These are phyloP conservation scores for Ustilago cynodontis DNA, from an alignment of 1,284 basidiomycete species.

Conservation along the genomic window DNA sequence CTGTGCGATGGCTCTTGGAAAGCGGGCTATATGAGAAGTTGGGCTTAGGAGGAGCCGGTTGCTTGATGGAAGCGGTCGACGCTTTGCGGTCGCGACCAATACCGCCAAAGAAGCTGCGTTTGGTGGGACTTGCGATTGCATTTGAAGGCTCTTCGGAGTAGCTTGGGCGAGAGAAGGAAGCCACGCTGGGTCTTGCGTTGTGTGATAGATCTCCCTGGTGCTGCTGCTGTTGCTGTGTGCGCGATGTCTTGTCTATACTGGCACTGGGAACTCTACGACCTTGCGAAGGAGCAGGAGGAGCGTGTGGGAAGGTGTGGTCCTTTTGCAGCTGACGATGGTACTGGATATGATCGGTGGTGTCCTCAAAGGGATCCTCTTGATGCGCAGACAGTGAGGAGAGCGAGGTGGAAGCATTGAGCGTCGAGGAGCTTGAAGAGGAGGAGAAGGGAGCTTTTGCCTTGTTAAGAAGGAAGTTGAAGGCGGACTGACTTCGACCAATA, in stretches of 20 bases:
- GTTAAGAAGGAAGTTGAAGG: constrained; percentile 64
- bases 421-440: constrained; percentile 44
- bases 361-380: constrained; percentile 46
- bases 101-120: constrained; percentile 59
- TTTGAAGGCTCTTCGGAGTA: constrained; percentile 36
- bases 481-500: constrained; percentile 61
- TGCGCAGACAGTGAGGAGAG: constrained; percentile 45
- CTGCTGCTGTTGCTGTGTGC: constrained; percentile 11
- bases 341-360: constrained; percentile 44
- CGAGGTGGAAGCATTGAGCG: constrained; percentile 50
- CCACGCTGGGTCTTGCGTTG: constrained; percentile 5
- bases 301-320: constrained; percentile 38
- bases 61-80: constrained; percentile 40
- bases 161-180: constrained; percentile 31
- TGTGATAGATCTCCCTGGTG: constrained; percentile 23
- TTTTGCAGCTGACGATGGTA: constrained; percentile 51
- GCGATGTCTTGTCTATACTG: constrained; percentile 13
- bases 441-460: constrained; percentile 64
- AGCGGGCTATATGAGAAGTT: constrained; percentile 48
- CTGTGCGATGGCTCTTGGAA: constrained; percentile 33
- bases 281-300: constrained; percentile 15
- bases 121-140: constrained; percentile 52
- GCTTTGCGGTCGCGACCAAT: constrained; percentile 53
- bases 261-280: constrained; percentile 24
- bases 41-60: constrained; percentile 25